Conservation (phyloP, 495 filamentous ascomycete genomes). For the Neurospora terricola region DNA sequence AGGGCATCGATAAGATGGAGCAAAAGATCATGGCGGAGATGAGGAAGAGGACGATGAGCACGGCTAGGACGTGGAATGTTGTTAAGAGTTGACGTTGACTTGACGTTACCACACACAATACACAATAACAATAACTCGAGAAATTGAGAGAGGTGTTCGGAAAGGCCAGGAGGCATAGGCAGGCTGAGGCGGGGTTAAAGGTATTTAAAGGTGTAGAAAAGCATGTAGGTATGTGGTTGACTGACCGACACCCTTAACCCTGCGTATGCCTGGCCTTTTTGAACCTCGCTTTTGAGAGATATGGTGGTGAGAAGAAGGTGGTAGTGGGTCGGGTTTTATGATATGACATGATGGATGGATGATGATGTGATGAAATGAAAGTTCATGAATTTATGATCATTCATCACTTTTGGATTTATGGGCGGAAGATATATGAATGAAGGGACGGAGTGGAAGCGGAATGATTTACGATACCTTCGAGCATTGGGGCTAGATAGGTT, state of each 20-base stretch:
- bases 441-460: background rate
- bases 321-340: too few species aligned
- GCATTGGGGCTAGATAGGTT: background rate
- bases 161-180: too few species aligned
- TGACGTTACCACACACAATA: too few species aligned
- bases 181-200: too few species aligned
- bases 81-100: background rate
- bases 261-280: too few species aligned
- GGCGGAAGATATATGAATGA: background rate
- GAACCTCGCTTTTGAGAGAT: too few species aligned
- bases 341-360: background rate
- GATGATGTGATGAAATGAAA: background rate
- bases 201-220: too few species aligned
- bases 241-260: too few species aligned
- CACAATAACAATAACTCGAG: too few species aligned
- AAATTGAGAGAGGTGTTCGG: too few species aligned
- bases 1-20: slow-evolving; percentile 45
- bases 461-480: background rate
- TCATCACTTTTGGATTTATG: background rate
- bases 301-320: too few species aligned
- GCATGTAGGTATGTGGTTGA: too few species aligned
- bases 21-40: slow-evolving; percentile 41
- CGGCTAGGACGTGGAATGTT: slow-evolving; percentile 35
- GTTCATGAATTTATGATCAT: background rate
- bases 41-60: slow-evolving; percentile 44